phyloP scores from a whole-genome alignment of 2,329 filamentous ascomycete species.

The Acrocalymma vagum region DNA sequence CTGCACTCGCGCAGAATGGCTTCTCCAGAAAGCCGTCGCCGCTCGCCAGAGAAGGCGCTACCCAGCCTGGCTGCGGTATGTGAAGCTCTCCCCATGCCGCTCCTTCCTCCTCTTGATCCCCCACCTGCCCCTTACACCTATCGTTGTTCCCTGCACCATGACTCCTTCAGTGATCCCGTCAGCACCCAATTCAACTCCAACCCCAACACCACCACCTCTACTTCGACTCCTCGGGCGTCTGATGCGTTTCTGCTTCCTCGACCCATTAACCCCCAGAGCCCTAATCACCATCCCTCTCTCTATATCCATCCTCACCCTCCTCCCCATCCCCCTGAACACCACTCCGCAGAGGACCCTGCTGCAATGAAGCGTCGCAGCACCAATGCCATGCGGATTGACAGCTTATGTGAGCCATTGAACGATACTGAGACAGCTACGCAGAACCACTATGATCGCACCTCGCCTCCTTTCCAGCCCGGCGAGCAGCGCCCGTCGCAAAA shows the following conservation, averaged over 20 bases:
- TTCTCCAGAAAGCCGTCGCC: conserved; percentile 19
- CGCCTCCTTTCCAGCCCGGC: conserved; percentile 43
- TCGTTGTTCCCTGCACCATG: conserved; percentile 1
- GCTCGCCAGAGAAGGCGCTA: conserved; percentile 27
- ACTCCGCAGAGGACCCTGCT: no score
- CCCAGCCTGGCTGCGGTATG: conserved; percentile 40
- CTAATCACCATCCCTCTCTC: no score
- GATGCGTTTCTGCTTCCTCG: no score
- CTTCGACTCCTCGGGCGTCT: no score
- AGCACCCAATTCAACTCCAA: no score
- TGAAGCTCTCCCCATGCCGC: conserved; percentile 12
- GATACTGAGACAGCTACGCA: conserved; percentile 16
- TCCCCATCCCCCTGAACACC: background rate
- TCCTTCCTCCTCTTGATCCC: conserved; percentile 11
- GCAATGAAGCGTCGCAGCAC: no score
- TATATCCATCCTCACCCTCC: conserved; percentile 1
- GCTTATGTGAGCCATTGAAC: background rate
- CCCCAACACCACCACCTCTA: no score
- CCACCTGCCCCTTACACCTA: conserved; percentile 3
- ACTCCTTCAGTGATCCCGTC: conserved; percentile 11
- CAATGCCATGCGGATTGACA: background rate
- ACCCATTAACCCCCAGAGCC: no score
- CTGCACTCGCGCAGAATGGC: conserved; percentile 39
- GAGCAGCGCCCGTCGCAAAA: conserved; percentile 34
- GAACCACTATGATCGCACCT: conserved; percentile 37